Percentiles rank a stretch among this genome's conserved stretches.
Conservation (phyloP, 129 eudicot species). For the Flaveria trinervia region DNA sequence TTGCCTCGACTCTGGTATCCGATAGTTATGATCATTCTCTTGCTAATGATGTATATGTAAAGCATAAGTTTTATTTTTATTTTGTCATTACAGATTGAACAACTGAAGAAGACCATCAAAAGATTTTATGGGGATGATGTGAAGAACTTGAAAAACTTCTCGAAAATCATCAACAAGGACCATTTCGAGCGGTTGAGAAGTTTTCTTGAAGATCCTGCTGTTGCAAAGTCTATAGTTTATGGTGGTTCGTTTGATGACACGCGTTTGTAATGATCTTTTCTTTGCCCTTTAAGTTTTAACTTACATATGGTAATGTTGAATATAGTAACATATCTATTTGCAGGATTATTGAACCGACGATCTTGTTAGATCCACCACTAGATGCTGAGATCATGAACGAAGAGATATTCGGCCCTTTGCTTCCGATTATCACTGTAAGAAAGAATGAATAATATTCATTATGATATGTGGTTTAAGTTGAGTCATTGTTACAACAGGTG, state of each 20-base stretch:
- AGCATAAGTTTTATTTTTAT: neutral
- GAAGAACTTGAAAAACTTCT: slow-evolving; percentile 52
- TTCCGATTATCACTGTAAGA: slow-evolving; percentile 86
- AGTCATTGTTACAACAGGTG: slow-evolving; percentile 52
- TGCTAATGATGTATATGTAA: neutral
- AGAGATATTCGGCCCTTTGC: slow-evolving; percentile 94
- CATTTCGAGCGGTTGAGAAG: slow-evolving; percentile 69
- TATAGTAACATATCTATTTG: neutral
- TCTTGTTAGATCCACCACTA: slow-evolving; percentile 85
- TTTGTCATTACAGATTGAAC: slow-evolving; percentile 55
- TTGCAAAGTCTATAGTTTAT: slow-evolving; percentile 71
- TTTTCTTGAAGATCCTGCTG: slow-evolving; percentile 77
- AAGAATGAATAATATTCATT: neutral
- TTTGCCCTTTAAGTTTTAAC: neutral
- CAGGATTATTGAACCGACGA: slow-evolving; percentile 89
- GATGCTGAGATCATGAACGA: slow-evolving; percentile 83
- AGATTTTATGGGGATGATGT: slow-evolving; percentile 68
- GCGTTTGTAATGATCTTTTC: slow-evolving; percentile 44
- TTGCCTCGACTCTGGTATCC: slow-evolving; percentile 69
- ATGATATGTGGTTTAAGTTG: neutral
- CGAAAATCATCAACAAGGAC: slow-evolving; percentile 69
- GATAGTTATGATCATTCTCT: slow-evolving; percentile 39
- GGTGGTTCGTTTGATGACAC: slow-evolving; percentile 78
- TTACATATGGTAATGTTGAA: neutral
- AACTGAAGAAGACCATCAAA: slow-evolving; percentile 49